These are phyloP conservation scores for Sphaerulina populicola DNA, from an alignment of 2,329 filamentous ascomycete species.

Conservation along the genomic window DNA sequence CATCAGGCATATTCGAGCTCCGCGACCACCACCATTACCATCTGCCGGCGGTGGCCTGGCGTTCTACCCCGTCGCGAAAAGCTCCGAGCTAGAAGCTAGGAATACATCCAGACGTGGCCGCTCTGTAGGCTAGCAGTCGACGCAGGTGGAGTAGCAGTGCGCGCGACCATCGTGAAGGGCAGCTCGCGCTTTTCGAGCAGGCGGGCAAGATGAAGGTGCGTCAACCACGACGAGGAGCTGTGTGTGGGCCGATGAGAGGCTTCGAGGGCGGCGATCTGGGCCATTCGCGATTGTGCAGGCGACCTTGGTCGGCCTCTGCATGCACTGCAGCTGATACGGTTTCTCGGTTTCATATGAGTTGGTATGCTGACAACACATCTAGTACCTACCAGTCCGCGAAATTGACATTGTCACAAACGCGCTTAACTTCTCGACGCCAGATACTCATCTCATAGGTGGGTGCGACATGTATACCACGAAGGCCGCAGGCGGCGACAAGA, in stretches of 20 bases:
- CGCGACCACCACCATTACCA: slow-evolving; percentile 2
- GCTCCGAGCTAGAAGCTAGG: background rate
- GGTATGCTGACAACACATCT: slow-evolving; percentile 19
- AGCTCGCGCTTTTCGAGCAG: slow-evolving; percentile 7
- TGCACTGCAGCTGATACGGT: background rate
- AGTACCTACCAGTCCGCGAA: slow-evolving; percentile 88
- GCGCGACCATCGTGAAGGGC: background rate
- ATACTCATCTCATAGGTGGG: slow-evolving; percentile 83
- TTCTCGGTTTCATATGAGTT: background rate
- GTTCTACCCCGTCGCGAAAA: background rate
- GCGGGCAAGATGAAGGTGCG: slow-evolving; percentile 27
- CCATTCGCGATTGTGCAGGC: background rate
- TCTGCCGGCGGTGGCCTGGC: background rate
- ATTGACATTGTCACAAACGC: slow-evolving; percentile 87
- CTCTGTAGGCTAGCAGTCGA: background rate
- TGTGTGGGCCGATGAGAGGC: slow-evolving; percentile 17
- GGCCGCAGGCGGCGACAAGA: slow-evolving; percentile 89
- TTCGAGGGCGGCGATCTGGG: slow-evolving; percentile 14
- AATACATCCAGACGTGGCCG: background rate
- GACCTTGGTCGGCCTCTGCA: background rate
- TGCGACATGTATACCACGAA: slow-evolving; percentile 98
- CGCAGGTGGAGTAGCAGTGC: background rate
- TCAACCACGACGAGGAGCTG: background rate
- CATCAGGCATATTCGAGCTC: slow-evolving; percentile 16
- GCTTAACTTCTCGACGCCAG: slow-evolving; percentile 89